Conservation (phyloP, 768 basidiomycete species). For the Macrolepiota dolichaula region DNA sequence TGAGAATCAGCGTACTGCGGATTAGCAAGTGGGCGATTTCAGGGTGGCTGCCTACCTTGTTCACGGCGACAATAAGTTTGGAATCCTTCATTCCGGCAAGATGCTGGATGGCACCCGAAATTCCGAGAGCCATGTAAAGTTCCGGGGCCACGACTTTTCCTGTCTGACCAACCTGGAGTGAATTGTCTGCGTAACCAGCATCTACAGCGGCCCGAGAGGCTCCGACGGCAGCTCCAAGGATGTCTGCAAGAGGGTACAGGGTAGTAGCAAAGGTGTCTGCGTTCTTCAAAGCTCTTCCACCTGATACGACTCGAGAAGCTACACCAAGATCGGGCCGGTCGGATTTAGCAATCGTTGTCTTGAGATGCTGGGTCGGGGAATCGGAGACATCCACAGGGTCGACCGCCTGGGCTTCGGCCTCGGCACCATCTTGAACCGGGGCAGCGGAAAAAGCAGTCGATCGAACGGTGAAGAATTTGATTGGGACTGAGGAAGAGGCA, state of each 20-base stretch:
- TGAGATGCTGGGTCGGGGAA: slow-evolving; percentile 59
- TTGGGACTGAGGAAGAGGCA: slow-evolving; percentile 65
- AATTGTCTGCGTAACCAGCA: slow-evolving; percentile 97
- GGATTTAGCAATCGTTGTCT: slow-evolving; percentile 79
- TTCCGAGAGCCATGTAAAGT: slow-evolving; percentile 93
- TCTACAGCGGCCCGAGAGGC: slow-evolving; percentile 99
- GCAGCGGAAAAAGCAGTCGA: slow-evolving; percentile 85
- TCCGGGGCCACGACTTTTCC: slow-evolving; percentile 98
- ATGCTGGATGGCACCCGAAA: slow-evolving; percentile 98
- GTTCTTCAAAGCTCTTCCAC: slow-evolving; percentile 92
- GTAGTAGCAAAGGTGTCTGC: slow-evolving; percentile 88
- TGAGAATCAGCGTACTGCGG: slow-evolving; percentile 8
- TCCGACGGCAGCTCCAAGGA: slow-evolving; percentile 91
- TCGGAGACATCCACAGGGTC: slow-evolving; percentile 62
- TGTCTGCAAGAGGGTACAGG: slow-evolving; percentile 90
- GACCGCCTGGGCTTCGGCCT: slow-evolving; percentile 58
- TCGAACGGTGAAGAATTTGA: slow-evolving; percentile 96
- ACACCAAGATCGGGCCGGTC: slow-evolving; percentile 90
- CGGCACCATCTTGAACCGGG: slow-evolving; percentile 42
- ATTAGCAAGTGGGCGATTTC: not conserved
- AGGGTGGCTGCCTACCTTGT: slow-evolving; percentile 62
- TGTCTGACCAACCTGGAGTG: slow-evolving; percentile 98
- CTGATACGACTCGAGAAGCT: slow-evolving; percentile 87
- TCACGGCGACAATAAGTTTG: slow-evolving; percentile 96
- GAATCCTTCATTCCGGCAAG: slow-evolving; percentile 99